Percentiles rank a stretch among this genome's conserved stretches.
phyloP scores from a whole-genome alignment of 2,329 filamentous ascomycete species.

The Pseudogymnoascus sp. region DNA sequence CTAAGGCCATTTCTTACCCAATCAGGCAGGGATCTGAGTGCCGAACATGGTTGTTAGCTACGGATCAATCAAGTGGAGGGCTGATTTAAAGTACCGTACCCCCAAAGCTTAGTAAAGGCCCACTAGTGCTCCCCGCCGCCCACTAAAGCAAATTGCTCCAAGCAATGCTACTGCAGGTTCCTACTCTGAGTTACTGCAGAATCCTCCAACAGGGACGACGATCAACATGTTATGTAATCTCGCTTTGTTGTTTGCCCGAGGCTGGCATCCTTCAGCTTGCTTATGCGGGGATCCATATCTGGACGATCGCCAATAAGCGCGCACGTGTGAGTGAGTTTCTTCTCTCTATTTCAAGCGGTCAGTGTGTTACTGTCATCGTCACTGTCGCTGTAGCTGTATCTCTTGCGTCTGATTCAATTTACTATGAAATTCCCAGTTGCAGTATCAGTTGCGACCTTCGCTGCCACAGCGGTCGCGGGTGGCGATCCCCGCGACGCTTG shows the following conservation, averaged over 20 bases:
- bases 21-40: background rate
- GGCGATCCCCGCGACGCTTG: background rate
- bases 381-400: background rate
- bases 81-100: background rate
- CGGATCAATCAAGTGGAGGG: background rate
- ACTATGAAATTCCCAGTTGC: constrained; percentile 2
- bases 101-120: background rate
- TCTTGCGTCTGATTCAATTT: background rate
- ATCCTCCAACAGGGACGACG: background rate
- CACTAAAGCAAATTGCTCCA: no score
- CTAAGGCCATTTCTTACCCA: background rate
- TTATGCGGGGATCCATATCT: background rate
- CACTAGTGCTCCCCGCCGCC: background rate
- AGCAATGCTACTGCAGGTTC: no score
- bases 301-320: background rate
- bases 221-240: background rate
- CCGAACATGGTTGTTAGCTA: background rate
- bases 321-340: background rate
- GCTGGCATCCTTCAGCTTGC: background rate
- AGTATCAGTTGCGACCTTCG: constrained; percentile 4
- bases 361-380: background rate
- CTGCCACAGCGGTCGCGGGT: background rate
- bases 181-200: background rate
- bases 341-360: constrained; percentile 1
- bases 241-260: background rate